Percentiles rank a stretch among this genome's conserved stretches.
phyloP scores from a whole-genome alignment of 352 stramenopile species.

The Phytophthora uliginosa region DNA sequence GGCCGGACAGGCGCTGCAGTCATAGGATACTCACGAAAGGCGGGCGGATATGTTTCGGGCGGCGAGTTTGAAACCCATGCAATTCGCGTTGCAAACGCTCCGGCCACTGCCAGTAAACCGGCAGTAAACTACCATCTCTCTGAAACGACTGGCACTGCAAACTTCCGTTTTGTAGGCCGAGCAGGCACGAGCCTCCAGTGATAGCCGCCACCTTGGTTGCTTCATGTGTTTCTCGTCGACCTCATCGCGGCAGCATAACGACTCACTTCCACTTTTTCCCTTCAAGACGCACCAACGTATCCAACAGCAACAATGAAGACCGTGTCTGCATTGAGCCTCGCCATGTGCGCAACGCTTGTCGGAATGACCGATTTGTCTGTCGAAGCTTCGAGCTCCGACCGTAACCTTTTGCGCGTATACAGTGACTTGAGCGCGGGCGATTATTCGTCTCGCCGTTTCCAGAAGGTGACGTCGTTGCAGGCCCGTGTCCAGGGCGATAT shows the following conservation, averaged over 20 bases:
- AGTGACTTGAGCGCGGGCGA: background rate
- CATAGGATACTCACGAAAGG: background rate
- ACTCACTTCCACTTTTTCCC: slow-evolving; percentile 29
- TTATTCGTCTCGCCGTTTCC: slow-evolving; percentile 18
- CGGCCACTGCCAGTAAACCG: background rate
- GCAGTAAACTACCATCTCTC: slow-evolving; percentile 15
- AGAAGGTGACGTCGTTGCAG: slow-evolving; percentile 56
- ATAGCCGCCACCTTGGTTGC: background rate
- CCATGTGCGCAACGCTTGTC: slow-evolving; percentile 7
- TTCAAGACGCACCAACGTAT: background rate
- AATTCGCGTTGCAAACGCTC: slow-evolving; percentile 8
- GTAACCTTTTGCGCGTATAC: background rate
- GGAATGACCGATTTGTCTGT: background rate
- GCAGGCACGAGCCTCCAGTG: background rate
- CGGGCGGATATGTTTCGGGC: background rate
- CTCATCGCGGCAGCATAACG: background rate
- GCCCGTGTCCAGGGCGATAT: slow-evolving; percentile 63
- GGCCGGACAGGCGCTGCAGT: background rate
- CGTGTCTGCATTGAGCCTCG: slow-evolving; percentile 3
- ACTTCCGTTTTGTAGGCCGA: background rate
- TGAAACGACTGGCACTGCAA: slow-evolving; percentile 16
- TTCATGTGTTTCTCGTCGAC: background rate
- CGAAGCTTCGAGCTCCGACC: slow-evolving; percentile 1
- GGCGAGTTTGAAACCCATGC: slow-evolving; percentile 13
- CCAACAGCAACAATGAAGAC: slow-evolving; percentile 27